Evolutionary conservation across 331 rosid genomes (phyloP), one percentile per base, ranked within the genome.

Genomic region (Malus hybrid): DNA sequence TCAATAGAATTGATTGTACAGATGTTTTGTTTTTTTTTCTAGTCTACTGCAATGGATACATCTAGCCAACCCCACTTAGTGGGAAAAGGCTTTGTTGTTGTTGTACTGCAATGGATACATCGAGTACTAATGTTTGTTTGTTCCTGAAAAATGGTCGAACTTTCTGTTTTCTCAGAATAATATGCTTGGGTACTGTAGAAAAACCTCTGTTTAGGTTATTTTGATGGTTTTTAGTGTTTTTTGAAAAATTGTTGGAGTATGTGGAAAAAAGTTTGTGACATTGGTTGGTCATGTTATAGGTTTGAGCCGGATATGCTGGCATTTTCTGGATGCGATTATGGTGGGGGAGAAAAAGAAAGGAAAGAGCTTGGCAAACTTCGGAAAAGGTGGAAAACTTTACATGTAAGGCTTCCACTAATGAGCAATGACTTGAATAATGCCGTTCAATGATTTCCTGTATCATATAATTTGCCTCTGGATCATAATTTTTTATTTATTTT

Each of bases 291-390:
- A 48, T 72, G 63, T 15, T 39, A 15, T 75, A 93, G 98, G 85
- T 93, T 83, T 87, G 98, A 93, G 84, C 86, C 97, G 3, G 98
- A 93, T 81, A 93, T 93, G 98, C 94, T 91, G 79, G 98, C 98
- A 42, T 93, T 93, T 77, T 93, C 97, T 50, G 94, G 98, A 36
- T 93, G 98, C 61, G 86, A 93, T 76, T 93, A 83, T 78, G 97
- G 97, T 19, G 98, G 98, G 16, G 97, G 97, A 72, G 87, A 91
- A 16, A 86, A 76, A 55, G 98, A 93, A 75, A 87, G 88, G 77
- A 60, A 18, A 61, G 96, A 90, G 77, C 97, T 93, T 46, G 93
- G 96, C 11, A 73, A 54, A 78, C 87, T 93, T 32, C 83, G 97
- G 77, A 91, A 83, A 75, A 83, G 97, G 71, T 91, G 98, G 98